These are phyloP conservation scores for Metschnikowia henanensis DNA, from an alignment of 805 yeast species.

Conservation along the genomic window DNA sequence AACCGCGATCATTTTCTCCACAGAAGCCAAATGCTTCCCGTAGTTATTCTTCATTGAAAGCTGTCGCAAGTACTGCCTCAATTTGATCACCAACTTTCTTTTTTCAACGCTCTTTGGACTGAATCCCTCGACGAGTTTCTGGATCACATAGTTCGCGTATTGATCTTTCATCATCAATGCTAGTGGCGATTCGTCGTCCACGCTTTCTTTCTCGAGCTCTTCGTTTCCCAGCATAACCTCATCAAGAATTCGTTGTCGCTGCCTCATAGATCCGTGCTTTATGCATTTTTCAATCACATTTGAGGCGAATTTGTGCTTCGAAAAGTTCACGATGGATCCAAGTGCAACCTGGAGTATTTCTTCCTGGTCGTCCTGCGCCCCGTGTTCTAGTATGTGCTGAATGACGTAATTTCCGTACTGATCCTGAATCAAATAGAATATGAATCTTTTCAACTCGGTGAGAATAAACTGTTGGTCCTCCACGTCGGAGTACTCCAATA, in stretches of 20 bases:
- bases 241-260: slow-evolving; percentile 61
- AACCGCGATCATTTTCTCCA: slow-evolving; percentile 66
- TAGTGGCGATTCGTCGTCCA: slow-evolving; percentile 67
- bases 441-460: slow-evolving; percentile 67
- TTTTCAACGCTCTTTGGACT: slow-evolving; percentile 61
- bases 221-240: slow-evolving; percentile 60
- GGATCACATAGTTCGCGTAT: slow-evolving; percentile 96
- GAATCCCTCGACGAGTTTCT: slow-evolving; percentile 84
- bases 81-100: slow-evolving; percentile 66
- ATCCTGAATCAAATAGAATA: slow-evolving; percentile 82
- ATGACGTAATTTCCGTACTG: slow-evolving; percentile 98
- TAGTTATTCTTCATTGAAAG: slow-evolving; percentile 61
- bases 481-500: slow-evolving; percentile 72
- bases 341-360: slow-evolving; percentile 66
- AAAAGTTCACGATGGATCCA: slow-evolving; percentile 71
- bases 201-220: slow-evolving; percentile 44
- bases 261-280: slow-evolving; percentile 62
- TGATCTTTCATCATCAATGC: slow-evolving; percentile 97
- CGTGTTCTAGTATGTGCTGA: slow-evolving; percentile 90
- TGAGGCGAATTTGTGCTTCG: slow-evolving; percentile 97
- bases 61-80: slow-evolving; percentile 76
- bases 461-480: slow-evolving; percentile 69
- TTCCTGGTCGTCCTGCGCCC: slow-evolving; percentile 60
- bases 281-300: slow-evolving; percentile 96
- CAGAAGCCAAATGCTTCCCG: slow-evolving; percentile 83